Percentiles rank a stretch among this genome's conserved stretches.
Conservation (phyloP, 495 filamentous ascomycete genomes). For the Tuber aestivum region DNA sequence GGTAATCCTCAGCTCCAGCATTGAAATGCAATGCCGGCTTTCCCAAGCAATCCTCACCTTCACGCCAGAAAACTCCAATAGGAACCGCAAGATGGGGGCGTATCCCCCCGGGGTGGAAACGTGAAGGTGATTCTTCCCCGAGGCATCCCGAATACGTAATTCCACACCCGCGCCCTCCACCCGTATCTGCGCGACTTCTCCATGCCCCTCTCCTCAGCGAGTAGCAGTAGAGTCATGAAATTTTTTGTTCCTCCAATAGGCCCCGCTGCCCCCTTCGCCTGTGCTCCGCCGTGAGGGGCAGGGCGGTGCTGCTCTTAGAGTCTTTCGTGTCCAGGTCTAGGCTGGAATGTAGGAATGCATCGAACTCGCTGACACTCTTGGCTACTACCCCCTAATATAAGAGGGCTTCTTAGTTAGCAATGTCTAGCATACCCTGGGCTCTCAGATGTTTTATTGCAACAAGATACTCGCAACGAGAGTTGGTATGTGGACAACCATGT, state of each 20-base stretch:
- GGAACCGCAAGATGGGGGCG: conserved; percentile 1
- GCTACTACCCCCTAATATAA: neutral
- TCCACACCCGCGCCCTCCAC: neutral
- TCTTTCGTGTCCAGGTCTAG: neutral
- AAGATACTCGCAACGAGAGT: neutral
- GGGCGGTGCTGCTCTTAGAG: neutral
- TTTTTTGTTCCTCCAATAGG: neutral
- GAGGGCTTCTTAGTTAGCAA: neutral
- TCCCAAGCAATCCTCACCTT: neutral
- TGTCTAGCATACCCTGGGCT: neutral
- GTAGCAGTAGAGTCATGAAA: neutral
- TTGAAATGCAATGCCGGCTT: neutral
- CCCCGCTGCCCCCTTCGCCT: neutral
- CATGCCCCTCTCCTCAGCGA: neutral
- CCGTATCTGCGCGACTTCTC: neutral
- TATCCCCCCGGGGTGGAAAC: conserved; percentile 6
- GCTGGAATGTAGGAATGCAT: neutral
- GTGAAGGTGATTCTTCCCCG: neutral
- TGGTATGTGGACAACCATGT: neutral
- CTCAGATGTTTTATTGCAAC: neutral
- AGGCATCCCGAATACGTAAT: neutral
- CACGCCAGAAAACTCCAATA: neutral
- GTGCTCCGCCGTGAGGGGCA: neutral
- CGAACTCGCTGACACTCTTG: neutral
- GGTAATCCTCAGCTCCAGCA: neutral